Base-by-base conservation (phyloP, 1,284 basidiomycete species). In the Moesziomyces parantarcticus region DNA sequence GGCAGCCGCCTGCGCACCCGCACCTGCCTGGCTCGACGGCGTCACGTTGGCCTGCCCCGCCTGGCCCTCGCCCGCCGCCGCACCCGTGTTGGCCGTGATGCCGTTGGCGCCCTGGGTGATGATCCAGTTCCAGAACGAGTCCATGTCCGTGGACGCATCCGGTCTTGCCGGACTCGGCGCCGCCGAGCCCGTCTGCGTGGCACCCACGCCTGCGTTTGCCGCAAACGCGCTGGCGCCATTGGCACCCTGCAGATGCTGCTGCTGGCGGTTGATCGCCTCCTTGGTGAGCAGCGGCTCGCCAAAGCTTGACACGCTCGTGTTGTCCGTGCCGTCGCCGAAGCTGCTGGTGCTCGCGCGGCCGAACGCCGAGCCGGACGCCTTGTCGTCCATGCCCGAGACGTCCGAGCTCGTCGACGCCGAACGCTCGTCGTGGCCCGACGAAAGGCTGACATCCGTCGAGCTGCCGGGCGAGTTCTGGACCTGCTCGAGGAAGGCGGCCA, bases 71-170 rank as follows among this genome's bases (percentile, higher is more conserved):
- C 50, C 21, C 32, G 57, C 25, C 44, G 56, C 20, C 9, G 42
- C 34, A 32, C n/a, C 32, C 11, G 59, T 42, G 16, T 50, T 50
- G 18, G 66, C 50, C 8, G 48, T 55, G 51, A 68, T 63, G 25
- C 62, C 73, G 40, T 61, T 68, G 32, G 69, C 69, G 40, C 76
- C 77, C 47, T 79, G 77, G 10, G 60, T 69, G 23, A 79, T 68
- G 54, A 79, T 67, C 77, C 77, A 79, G 58, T 73, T 77, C 76
- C 76, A 79, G 58, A 79, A 79, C 23, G 68, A 71, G 41, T 79
- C 77, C 64, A 79, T 65, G 25, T 60, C 57, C 14, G 65, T 67
- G 16, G 58, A 14, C n/a, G 54, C 34, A 13, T 71, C 49, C 16
- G 55, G 46, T 13, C 46, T 46, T 5, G 53, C 50, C 41, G 42